Evolutionary conservation across 371 early-diverging fungal species (phyloP), one percentile per base, ranked within the genome.

Genomic region (Rhizopus microsporus): DNA sequence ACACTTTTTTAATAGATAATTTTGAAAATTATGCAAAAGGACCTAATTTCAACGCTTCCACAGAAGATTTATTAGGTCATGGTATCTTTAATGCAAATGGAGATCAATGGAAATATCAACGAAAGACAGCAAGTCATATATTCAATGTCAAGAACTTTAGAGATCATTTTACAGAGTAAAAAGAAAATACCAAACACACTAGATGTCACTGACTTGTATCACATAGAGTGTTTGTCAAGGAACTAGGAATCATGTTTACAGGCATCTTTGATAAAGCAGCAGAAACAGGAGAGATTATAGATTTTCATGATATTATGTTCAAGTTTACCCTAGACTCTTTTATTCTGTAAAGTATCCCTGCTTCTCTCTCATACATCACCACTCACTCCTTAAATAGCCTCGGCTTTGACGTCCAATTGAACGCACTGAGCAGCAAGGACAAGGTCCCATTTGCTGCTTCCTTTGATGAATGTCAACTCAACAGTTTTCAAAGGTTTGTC

Each of bases 31-130:
- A 85, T 33, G 59, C 71, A 31, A 87, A 86, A 61, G 83, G 81
- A 1, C 69, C 77, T 5, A 60, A 67, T 37, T 62, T 80, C 34
- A 62, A 75, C 12, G 56, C 48, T 31, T 48, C 64, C 5, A 29
- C 74, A 43, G 32, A 54, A 5, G 80, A 85, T 13, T 51, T 88
- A 4, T 71, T 90, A 12, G 91, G 90, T 3, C 67, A 88, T 55
- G 91, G 91, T 45, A 91, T 91, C 57, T 91, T 91, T 65, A 81
- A 80, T 63, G 74, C 78, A 3, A 87, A 88, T 62, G 89, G 90
- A 7, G 75, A 83, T 32, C 34, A 71, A 0, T 89, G 90, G 90
- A 80, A 69, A 54, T 77, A 72, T 49, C 88, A 89, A 55, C 70
- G 90, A 33, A 91, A 90, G 70, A 75, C 83, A 0, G 85, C 88